Base-by-base conservation (phyloP, 192 early-diverging fungal species). In the Podila epicladia region DNA sequence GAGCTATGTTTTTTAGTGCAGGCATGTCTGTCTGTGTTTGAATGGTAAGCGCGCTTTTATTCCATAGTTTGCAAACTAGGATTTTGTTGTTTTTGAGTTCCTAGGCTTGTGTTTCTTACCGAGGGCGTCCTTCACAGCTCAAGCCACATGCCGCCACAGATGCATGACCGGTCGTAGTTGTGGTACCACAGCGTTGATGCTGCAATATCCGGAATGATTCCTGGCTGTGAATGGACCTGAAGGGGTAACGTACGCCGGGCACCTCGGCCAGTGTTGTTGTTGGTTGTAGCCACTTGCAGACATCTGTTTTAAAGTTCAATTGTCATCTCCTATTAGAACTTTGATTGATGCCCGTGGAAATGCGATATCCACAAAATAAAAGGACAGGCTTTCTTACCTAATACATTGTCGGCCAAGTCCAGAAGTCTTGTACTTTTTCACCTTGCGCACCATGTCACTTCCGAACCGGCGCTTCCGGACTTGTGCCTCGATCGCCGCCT, bases 111-210 rank as follows among this genome's bases (percentile, higher is more conserved):
- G 31, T 31, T 33, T 59, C 26, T 59, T 26, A 5, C 17, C 15
- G 15, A 31, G 29, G 31, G 11, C 8, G 32, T 11, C 5, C 13
- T 2, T 51, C 71, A 79, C 26, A 79, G 62, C 32, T 79, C 76
- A 51, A 79, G 51, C 76, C 76, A 79, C 76, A 79, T 79, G 35
- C 76, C 76, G 35, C 76, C 76, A 29, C 76, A 79, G 53, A 79
- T 79, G 33, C 76, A 79, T 1, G 76, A 71, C 29, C 76, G 65
- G 65, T 79, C 76, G 50, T 72, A 79, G 58, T 79, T 79, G 31
- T 79, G 76, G 65, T 79, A 68, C 76, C 76, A 79, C 12, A 72
- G 61, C 12, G 76, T 79, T 8, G 76, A 38, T 7, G 65, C 57
- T 13, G 76, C 69, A 41, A 79, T 72, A 35, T 79, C 76, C 3